A percentile compares a stretch with the other conserved stretches of the same genome.
These are phyloP conservation scores for Clarireedia hainanense DNA, from an alignment of 2,329 filamentous ascomycete species.

Conservation along the genomic window DNA sequence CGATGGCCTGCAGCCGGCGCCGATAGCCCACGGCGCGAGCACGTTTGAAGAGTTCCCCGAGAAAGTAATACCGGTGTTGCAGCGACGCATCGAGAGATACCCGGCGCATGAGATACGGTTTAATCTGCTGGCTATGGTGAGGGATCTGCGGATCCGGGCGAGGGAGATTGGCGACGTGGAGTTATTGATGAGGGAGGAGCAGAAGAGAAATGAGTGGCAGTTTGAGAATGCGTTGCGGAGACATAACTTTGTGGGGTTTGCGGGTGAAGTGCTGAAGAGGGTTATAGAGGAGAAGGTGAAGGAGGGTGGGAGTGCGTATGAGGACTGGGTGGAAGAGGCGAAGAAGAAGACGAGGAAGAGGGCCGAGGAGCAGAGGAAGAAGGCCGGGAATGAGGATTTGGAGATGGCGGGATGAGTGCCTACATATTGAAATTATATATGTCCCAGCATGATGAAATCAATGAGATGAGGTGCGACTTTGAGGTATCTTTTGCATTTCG, in stretches of 20 bases:
- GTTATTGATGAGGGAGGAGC: conserved; percentile 68
- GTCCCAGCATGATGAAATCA: neutral
- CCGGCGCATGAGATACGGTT: conserved; percentile 85
- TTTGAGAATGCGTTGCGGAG: conserved; percentile 90
- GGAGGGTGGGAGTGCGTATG: conserved; percentile 58
- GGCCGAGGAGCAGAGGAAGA: conserved; percentile 23
- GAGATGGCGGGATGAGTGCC: conserved; percentile 26
- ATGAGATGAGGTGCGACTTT: neutral
- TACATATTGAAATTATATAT: neutral
- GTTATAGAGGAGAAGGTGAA: conserved; percentile 69
- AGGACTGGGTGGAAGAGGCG: conserved; percentile 64
- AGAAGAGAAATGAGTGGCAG: conserved; percentile 78
- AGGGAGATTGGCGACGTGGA: conserved; percentile 77
- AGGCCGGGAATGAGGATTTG: conserved; percentile 22
- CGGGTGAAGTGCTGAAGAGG: conserved; percentile 80
- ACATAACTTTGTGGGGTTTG: conserved; percentile 96
- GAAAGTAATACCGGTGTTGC: conserved; percentile 80
- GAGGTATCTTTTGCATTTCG: no score
- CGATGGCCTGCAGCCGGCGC: conserved; percentile 86
- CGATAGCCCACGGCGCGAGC: conserved; percentile 80
- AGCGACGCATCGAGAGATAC: conserved; percentile 76
- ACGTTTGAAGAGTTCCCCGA: conserved; percentile 62
- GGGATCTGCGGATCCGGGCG: conserved; percentile 71
- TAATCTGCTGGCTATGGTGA: conserved; percentile 88
- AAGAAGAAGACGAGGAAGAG: conserved; percentile 45